Conservation (phyloP, 345 rosid genomes). For the Mallotus nudiflorus region DNA sequence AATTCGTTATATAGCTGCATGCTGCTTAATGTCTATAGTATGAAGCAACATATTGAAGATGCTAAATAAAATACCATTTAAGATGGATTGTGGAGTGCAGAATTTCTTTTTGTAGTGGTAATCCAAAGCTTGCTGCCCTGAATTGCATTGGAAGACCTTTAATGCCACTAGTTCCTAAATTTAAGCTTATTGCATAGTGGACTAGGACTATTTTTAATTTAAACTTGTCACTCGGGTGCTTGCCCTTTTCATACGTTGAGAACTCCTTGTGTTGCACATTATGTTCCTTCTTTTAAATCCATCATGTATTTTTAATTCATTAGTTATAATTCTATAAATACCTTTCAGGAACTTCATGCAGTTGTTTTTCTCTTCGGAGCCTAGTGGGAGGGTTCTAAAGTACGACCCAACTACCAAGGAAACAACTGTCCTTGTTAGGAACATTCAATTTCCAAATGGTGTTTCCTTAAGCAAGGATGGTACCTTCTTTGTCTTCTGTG, state of each 20-base stretch:
- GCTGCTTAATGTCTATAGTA: not conserved
- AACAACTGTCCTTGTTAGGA: conserved; percentile 61
- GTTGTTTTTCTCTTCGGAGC: conserved; percentile 69
- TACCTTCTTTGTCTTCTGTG: conserved; percentile 71
- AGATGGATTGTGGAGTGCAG: not conserved
- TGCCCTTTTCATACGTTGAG: too few relatives aligned
- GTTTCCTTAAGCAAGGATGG: conserved; percentile 84
- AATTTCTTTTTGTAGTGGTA: not conserved
- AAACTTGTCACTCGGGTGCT: not conserved
- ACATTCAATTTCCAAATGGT: conserved; percentile 87
- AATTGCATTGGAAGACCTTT: not conserved
- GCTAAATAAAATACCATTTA: not conserved
- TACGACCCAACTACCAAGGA: conserved; percentile 65
- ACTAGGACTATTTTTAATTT: not conserved
- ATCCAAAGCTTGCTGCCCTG: too few relatives aligned
- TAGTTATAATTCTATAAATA: conserved; percentile 15
- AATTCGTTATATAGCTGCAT: not conserved
- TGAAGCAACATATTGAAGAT: not conserved
- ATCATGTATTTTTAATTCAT: not conserved
- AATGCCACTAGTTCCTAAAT: not conserved
- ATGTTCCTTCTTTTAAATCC: not conserved
- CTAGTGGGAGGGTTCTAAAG: conserved; percentile 71
- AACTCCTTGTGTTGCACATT: not conserved
- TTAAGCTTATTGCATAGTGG: too few relatives aligned
- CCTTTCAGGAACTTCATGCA: conserved; percentile 84